Conservation (phyloP, 2,329 filamentous ascomycete species). For the Sporothrix euskadiensis region DNA sequence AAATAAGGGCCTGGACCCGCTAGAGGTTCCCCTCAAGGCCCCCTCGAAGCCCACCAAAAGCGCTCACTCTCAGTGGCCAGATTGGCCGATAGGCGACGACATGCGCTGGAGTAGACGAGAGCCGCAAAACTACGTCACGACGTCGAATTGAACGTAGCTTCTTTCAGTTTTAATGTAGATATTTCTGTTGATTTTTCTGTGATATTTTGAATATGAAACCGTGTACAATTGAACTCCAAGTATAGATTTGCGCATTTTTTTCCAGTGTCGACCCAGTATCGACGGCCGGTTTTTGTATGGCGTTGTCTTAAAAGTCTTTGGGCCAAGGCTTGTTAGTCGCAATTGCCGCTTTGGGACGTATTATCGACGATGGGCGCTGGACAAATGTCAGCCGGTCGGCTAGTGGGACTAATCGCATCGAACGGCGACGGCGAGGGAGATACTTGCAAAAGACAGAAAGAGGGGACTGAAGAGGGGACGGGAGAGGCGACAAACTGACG, state of each 20-base stretch:
- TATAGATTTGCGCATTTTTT: not conserved
- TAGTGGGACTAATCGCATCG: constrained; percentile 11
- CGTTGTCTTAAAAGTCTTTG: not conserved
- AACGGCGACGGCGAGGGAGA: not conserved
- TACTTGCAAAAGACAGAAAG: not conserved
- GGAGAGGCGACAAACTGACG: not conserved
- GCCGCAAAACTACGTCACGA: not conserved
- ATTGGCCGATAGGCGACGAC: constrained; percentile 8
- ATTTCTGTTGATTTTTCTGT: not conserved
- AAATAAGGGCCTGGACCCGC: not conserved
- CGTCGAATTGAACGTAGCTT: not conserved
- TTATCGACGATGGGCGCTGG: not conserved
- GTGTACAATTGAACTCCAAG: not conserved
- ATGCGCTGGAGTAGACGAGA: not conserved
- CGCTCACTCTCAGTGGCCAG: constrained; percentile 17
- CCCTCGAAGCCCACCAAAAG: not conserved
- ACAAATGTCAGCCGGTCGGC: constrained; percentile 5
- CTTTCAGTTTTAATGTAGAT: not conserved
- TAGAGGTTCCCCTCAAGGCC: not conserved
- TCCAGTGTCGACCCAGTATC: not conserved
- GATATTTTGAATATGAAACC: not conserved
- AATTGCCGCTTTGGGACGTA: constrained; percentile 21
- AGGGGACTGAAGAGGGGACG: not conserved
- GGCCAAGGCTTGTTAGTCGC: not conserved
- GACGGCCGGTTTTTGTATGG: not conserved